Conservation (phyloP, 2,329 filamentous ascomycete species). For the Lecanosticta acicola region DNA sequence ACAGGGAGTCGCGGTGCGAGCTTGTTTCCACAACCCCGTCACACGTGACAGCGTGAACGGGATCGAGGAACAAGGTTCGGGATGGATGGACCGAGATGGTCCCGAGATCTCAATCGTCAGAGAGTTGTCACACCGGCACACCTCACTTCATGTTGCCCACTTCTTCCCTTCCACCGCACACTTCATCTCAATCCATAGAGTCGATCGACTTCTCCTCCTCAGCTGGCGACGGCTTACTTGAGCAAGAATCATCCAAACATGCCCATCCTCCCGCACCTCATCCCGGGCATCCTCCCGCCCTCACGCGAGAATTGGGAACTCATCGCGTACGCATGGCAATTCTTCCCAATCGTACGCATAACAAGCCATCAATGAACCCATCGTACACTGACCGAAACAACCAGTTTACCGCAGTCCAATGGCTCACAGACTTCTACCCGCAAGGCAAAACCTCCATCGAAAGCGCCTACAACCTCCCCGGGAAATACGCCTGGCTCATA, state of each 20-base stretch:
- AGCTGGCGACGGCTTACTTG: not conserved
- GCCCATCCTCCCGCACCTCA: conserved; percentile 37
- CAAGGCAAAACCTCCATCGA: conserved; percentile 84
- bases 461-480: conserved; percentile 77
- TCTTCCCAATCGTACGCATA: conserved; percentile 45
- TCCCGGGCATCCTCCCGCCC: conserved; percentile 44
- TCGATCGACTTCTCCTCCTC: no score
- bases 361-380: not conserved
- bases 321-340: conserved; percentile 42
- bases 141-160: no score
- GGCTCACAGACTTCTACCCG: conserved; percentile 72
- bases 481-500: conserved; percentile 76
- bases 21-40: not conserved
- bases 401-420: conserved; percentile 69
- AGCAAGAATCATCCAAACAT: not conserved
- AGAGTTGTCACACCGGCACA: no score
- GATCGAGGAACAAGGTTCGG: not conserved
- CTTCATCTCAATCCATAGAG: no score
- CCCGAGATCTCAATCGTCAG: not conserved
- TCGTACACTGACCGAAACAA: conserved; percentile 11
- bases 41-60: not conserved
- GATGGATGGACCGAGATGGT: not conserved
- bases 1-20: no score
- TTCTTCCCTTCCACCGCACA: no score
- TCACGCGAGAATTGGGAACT: conserved; percentile 48